Evolutionary conservation across 768 basidiomycete species (phyloP), one percentile per base, ranked within the genome.

Genomic region (Tephrocybe sp.): DNA sequence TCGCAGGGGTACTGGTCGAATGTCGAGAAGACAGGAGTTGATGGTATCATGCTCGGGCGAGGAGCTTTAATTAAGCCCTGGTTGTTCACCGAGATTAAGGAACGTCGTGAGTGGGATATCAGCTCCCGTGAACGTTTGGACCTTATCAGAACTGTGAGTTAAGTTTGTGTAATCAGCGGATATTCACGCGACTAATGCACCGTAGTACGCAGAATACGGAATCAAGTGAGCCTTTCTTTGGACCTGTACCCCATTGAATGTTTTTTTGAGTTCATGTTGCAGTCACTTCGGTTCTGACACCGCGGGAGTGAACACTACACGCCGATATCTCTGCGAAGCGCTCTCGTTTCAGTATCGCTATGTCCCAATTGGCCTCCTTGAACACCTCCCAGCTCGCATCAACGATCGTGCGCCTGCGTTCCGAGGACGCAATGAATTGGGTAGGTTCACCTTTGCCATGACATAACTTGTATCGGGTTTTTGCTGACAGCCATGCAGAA

Each of bases 291-390:
- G 91, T 7, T 83, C 90, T 18, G 91, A 93, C 63, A 93, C 90
- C 0, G 78, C 86, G 0, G 97, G 97, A 1, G 80, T 98, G 43
- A 95, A 95, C 70, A 86, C 89, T 9, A 88, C 94, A 0, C 81
- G 97, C 21, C 80, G 97, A 50, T 99, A 95, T 72, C 82, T 98
- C 11, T 95, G 92, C 65, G 97, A 98, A 71, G 86, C 93, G 0
- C 76, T 99, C 2, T 96, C 93, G 0, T 99, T 98, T 78, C 92
- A 94, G 62, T 88, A 96, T 67, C 91, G 97, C 39, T 99, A 99
- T 64, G 74, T 98, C 41, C 97, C 97, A 6, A 86, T 98, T 41
- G 97, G 97, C 0, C 72, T 99, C 6, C 79, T 98, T 17, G 95
- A 99, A 65, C 71, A 64, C 1, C 71, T 94, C 21, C 94, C 96